Percentiles rank a stretch among this genome's conserved stretches.
Conservation (phyloP, 495 filamentous ascomycete genomes). For the Neurospora tetraspora region DNA sequence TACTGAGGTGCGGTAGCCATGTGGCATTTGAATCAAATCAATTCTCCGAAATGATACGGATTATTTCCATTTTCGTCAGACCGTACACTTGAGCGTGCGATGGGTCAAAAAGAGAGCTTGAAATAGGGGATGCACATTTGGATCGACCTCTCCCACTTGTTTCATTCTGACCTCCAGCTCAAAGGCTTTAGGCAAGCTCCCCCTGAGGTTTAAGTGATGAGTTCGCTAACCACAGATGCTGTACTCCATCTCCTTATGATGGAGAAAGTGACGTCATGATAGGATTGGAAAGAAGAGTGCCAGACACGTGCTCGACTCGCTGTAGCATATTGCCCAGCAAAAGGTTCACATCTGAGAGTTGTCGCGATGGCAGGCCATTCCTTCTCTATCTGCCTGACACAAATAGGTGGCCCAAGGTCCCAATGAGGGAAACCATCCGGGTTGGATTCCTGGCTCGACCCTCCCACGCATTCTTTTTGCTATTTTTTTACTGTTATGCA, state of each 20-base stretch:
- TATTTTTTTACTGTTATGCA: background rate
- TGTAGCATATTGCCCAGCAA: background rate
- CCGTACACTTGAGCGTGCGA: background rate
- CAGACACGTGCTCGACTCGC: background rate
- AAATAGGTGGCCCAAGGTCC: no score
- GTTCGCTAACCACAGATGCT: background rate
- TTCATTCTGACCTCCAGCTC: background rate
- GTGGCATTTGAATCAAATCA: background rate
- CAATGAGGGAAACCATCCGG: no score
- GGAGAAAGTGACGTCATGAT: background rate
- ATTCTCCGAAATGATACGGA: background rate
- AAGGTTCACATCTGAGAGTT: background rate
- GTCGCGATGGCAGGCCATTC: background rate
- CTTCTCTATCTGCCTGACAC: background rate
- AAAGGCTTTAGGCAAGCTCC: background rate
- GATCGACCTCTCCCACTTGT: background rate
- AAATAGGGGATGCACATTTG: background rate
- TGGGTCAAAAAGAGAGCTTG: background rate
- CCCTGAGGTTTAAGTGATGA: background rate
- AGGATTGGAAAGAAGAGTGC: background rate
- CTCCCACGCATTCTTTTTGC: background rate
- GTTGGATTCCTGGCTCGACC: no score
- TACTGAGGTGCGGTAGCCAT: background rate
- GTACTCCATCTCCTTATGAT: background rate
- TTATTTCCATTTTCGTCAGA: background rate